Percentiles rank a stretch among this genome's conserved stretches.
These are phyloP conservation scores for Talaromyces nanjingensis DNA, from an alignment of 495 filamentous ascomycete genomes.

Conservation along the genomic window DNA sequence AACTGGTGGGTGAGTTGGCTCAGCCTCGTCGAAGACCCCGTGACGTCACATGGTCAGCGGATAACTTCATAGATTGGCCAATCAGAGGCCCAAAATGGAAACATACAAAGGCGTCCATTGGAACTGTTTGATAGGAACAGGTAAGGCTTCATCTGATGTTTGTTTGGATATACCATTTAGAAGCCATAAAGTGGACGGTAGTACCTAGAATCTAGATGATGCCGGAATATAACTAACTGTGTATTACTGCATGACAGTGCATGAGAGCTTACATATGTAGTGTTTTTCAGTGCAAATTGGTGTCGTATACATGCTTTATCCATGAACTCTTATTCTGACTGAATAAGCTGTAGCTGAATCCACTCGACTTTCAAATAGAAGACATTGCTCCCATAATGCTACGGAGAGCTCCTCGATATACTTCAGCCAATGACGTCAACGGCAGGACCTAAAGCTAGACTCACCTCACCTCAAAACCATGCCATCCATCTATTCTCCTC, in stretches of 20 bases:
- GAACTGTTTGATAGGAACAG: neutral
- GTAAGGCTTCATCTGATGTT: neutral
- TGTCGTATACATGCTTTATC: too few relatives aligned
- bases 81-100: neutral
- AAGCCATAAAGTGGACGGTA: too few relatives aligned
- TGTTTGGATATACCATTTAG: neutral
- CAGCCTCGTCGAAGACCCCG: neutral
- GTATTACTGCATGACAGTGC: too few relatives aligned
- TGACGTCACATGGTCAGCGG: neutral
- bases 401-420: neutral
- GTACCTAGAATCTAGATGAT: too few relatives aligned
- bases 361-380: neutral
- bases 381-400: neutral
- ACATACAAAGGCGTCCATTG: neutral
- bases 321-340: too few relatives aligned
- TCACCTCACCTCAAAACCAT: neutral
- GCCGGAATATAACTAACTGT: too few relatives aligned
- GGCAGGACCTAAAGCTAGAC: neutral
- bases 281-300: too few relatives aligned
- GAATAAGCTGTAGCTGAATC: too few relatives aligned
- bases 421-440: neutral
- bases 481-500: neutral
- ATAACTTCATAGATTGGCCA: neutral
- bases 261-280: too few relatives aligned
- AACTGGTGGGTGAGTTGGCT: neutral